Evolutionary conservation across 345 rosid genomes (phyloP).

Genomic region (Nasturtium officinale): DNA sequence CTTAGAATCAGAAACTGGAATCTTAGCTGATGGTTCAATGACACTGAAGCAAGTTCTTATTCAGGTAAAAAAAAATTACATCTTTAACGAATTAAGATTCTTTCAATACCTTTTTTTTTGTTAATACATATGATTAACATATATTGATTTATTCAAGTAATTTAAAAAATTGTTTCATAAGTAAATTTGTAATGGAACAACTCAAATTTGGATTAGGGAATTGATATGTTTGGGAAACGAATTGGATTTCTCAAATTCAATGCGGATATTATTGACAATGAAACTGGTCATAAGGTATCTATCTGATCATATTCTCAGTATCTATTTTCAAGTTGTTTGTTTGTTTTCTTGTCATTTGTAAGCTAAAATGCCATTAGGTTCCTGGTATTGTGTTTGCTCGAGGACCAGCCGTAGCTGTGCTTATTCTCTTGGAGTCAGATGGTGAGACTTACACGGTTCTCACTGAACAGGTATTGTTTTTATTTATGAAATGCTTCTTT

Average conservation of each 20-base stretch:
- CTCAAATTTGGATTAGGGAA: constrained; percentile 54
- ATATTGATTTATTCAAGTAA: too few relatives aligned
- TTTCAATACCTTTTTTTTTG: too few relatives aligned
- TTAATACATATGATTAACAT: too few relatives aligned
- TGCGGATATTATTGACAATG: constrained; percentile 70
- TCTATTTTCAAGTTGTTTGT: constrained; percentile 5
- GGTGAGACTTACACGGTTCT: constrained; percentile 80
- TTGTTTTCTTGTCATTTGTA: constrained; percentile 8
- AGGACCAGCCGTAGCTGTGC: constrained; percentile 90
- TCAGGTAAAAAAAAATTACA: constrained; percentile 55
- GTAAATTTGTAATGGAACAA: not conserved
- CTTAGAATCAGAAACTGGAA: constrained; percentile 73
- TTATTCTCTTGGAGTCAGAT: constrained; percentile 73
- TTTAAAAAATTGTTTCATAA: not conserved
- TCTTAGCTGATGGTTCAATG: constrained; percentile 63
- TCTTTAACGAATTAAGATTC: too few relatives aligned
- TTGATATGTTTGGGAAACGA: constrained; percentile 84
- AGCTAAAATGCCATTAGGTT: constrained; percentile 60
- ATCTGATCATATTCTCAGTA: constrained; percentile 36
- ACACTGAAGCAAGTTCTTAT: constrained; percentile 66
- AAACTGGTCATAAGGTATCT: constrained; percentile 72
- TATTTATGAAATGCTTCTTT: not conserved
- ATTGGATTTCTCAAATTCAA: constrained; percentile 87
- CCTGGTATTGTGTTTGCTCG: constrained; percentile 97
- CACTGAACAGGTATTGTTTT: constrained; percentile 72